Base-by-base conservation (phyloP, 257 asterid species). In the Avicennia marina region DNA sequence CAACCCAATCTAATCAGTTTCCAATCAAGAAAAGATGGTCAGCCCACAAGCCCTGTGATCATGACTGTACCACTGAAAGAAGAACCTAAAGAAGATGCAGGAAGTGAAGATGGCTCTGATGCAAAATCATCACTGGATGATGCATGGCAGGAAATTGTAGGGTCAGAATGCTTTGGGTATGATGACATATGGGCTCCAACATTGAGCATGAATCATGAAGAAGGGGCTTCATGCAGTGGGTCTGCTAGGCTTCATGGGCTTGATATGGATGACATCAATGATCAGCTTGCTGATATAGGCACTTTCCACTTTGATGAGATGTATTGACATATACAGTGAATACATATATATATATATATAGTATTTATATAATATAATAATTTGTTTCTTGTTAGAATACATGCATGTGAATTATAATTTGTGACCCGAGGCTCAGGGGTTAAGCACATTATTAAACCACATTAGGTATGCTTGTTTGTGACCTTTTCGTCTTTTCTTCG, bases 1-100 rank as follows among this genome's bases (percentile, higher is more conserved):
- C 74, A 71, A 4, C 53, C 70, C 54, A 74, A 60, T 22, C 76
- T 79, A 0, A 69, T 81, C n/a, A 65, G 76, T 50, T 83, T 83
- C 18, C 69, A 75, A 36, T 43, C 60, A 53, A 62, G 38, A 17
- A n/a, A 12, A 7, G 22, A 38, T 38, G 2, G 9, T 6, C 11
- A 53, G 36, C 51, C 11, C 9, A 6, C 40, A 48, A 46, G 33
- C 40, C 48, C 70, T 24, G 10, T 20, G 46, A 49, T 51, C 11
- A 0, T 5, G 6, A 0, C 17, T 36, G 31, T 64, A 18, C 21
- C 45, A 12, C 45, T 48, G 18, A 66, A 66, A 2, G 15, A 53
- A 8, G 79, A 65, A 59, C 1, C n/a, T 15, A 6, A 52, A 1
- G 41, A 61, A 47, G 69, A 66, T 17, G 19, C 45, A 9, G 59